Percentiles rank a stretch among this genome's conserved stretches.
Conservation (phyloP, 1,284 basidiomycete genomes). For the Volvariella surrecta region DNA sequence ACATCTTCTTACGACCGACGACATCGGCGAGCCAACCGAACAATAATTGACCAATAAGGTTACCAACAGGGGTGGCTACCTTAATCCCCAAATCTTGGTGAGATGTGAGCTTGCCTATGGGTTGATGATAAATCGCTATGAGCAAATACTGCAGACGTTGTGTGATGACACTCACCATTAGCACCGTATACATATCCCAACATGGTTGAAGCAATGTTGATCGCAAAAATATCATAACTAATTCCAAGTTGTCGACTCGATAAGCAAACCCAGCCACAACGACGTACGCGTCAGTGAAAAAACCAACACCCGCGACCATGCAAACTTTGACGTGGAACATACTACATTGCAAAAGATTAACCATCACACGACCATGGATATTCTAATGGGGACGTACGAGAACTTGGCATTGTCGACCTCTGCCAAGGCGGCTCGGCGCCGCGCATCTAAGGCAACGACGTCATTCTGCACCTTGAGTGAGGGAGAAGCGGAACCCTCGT, state of each 20-base stretch:
- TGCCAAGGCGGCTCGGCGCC: constrained; percentile 51
- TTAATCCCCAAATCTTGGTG: constrained; percentile 73
- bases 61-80: constrained; percentile 63
- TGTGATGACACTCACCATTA: constrained; percentile 12
- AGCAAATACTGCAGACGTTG: background rate
- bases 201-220: constrained; percentile 73
- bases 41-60: constrained; percentile 55
- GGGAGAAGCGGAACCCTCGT: constrained; percentile 23
- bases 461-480: constrained; percentile 58
- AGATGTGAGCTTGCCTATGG: constrained; percentile 27
- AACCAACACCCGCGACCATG: constrained; percentile 70
- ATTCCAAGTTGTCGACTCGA: background rate
- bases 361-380: constrained; percentile 4
- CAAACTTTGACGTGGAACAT: constrained; percentile 69
- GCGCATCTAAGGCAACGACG: constrained; percentile 41
- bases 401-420: constrained; percentile 66
- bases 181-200: constrained; percentile 67
- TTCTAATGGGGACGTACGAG: constrained; percentile 30
- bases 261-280: background rate
- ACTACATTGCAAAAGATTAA: constrained; percentile 19
- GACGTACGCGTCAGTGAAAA: constrained; percentile 75
- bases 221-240: constrained; percentile 68
- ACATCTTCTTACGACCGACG: constrained; percentile 67
- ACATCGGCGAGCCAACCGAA: constrained; percentile 70
- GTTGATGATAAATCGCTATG: background rate